phyloP scores from a whole-genome alignment of 306 rosid species.

The Pterocarpus santalinus region DNA sequence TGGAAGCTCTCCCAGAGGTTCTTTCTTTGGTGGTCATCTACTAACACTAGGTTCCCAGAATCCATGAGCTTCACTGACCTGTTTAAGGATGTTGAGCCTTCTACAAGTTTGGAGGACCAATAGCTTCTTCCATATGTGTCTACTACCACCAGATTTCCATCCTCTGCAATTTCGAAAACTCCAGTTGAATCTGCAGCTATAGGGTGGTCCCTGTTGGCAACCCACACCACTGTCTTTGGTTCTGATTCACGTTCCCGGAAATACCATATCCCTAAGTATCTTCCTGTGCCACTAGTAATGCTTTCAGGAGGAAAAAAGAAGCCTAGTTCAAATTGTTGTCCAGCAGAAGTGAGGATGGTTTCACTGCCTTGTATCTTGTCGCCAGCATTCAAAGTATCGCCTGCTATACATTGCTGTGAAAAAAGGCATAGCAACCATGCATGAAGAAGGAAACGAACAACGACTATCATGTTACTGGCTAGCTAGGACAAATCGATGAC shows the following conservation, averaged over 20 bases:
- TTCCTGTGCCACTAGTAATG: neutral
- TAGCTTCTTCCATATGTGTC: neutral
- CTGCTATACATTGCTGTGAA: neutral
- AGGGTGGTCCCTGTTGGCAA: too few species aligned
- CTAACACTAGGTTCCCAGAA: conserved; percentile 55
- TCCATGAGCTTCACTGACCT: conserved; percentile 44
- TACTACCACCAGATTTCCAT: conserved; percentile 45
- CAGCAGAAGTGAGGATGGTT: conserved; percentile 43
- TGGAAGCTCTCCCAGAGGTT: conserved; percentile 57
- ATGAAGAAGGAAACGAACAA: conserved; percentile 2
- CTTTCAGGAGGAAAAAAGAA: conserved; percentile 47
- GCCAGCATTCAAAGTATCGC: neutral
- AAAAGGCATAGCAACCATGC: neutral
- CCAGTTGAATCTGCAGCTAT: conserved; percentile 7
- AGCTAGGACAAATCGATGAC: too few species aligned
- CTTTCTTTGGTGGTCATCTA: neutral
- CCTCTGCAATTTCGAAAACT: conserved; percentile 3
- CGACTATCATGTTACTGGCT: conserved; percentile 3
- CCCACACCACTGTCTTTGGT: neutral
- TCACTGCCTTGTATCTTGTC: neutral
- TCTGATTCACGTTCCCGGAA: neutral
- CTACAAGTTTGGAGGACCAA: conserved; percentile 14
- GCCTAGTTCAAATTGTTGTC: conserved; percentile 47
- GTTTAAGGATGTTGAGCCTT: neutral
- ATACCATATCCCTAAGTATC: conserved; percentile 59